These are phyloP conservation scores for Asterochloris erici DNA, from an alignment of 139 green algal species.

Conservation along the genomic window DNA sequence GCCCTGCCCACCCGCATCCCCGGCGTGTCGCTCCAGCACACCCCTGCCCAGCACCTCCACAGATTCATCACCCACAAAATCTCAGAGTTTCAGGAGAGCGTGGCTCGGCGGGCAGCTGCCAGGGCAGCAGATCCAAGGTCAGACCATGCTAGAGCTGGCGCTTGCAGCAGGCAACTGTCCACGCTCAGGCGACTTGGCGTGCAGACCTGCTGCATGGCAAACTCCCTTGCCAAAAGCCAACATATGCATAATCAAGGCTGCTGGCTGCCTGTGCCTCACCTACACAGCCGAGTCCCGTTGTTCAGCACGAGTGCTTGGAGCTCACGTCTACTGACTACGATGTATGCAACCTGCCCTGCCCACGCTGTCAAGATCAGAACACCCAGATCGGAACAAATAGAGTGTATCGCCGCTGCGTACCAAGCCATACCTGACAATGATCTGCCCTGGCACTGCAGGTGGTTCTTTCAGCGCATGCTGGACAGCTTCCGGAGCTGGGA, in stretches of 20 bases:
- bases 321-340: not conserved
- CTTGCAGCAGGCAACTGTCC: not conserved
- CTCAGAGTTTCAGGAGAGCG: constrained; percentile 59
- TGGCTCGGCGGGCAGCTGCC: constrained; percentile 35
- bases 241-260: not conserved
- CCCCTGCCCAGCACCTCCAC: constrained; percentile 40
- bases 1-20: constrained; percentile 45
- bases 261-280: not conserved
- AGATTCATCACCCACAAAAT: constrained; percentile 59
- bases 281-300: not conserved
- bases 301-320: not conserved
- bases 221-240: not conserved
- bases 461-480: constrained; percentile 13
- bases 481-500: constrained; percentile 14
- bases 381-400: not conserved
- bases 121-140: constrained; percentile 8
- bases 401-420: too few species aligned
- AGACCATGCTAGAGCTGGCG: not conserved
- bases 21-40: constrained; percentile 14
- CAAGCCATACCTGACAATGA: not conserved
- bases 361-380: not conserved
- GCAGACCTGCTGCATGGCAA: not conserved
- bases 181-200: not conserved
- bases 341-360: not conserved
- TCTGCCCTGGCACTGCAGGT: constrained; percentile 9